A percentile compares a stretch with the other conserved stretches of the same genome.
Conservation (phyloP, 2,329 filamentous ascomycete genomes). For the Xylariaceae sp. region DNA sequence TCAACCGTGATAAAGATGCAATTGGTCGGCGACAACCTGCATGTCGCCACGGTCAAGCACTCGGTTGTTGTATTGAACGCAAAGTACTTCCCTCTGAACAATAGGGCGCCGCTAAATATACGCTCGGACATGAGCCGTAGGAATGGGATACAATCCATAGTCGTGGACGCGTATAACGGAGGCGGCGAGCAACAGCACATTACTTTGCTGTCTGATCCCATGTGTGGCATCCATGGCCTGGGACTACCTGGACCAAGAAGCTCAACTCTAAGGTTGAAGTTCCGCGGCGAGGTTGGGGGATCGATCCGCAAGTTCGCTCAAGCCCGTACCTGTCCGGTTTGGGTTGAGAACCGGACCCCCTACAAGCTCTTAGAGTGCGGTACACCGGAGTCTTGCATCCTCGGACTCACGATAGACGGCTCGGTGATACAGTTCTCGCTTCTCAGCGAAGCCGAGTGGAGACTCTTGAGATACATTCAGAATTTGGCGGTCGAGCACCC, state of each 20-base stretch:
- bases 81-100: no score
- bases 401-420: slow-evolving; percentile 68
- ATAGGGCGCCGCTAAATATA: no score
- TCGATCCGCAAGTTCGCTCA: slow-evolving; percentile 55
- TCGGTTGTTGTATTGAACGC: slow-evolving; percentile 51
- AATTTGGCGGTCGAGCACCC: slow-evolving; percentile 55
- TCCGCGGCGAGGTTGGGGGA: slow-evolving; percentile 52
- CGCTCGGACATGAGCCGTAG: slow-evolving; percentile 42
- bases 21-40: slow-evolving; percentile 44
- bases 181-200: slow-evolving; percentile 35
- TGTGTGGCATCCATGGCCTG: slow-evolving; percentile 44
- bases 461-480: slow-evolving; percentile 69
- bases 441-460: slow-evolving; percentile 59
- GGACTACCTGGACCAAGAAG: slow-evolving; percentile 46
- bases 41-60: slow-evolving; percentile 50
- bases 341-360: slow-evolving; percentile 36
- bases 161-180: slow-evolving; percentile 31
- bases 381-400: slow-evolving; percentile 45
- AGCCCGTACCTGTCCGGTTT: slow-evolving; percentile 50
- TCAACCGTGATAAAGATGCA: slow-evolving; percentile 50
- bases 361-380: slow-evolving; percentile 43
- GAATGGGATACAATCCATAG: slow-evolving; percentile 43
- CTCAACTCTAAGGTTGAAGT: slow-evolving; percentile 43
- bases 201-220: slow-evolving; percentile 46
- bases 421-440: slow-evolving; percentile 66